Percentiles rank a stretch among this genome's conserved stretches.
Conservation (phyloP, 371 early-diverging fungal species). For the Rhizopus stolonifer region DNA sequence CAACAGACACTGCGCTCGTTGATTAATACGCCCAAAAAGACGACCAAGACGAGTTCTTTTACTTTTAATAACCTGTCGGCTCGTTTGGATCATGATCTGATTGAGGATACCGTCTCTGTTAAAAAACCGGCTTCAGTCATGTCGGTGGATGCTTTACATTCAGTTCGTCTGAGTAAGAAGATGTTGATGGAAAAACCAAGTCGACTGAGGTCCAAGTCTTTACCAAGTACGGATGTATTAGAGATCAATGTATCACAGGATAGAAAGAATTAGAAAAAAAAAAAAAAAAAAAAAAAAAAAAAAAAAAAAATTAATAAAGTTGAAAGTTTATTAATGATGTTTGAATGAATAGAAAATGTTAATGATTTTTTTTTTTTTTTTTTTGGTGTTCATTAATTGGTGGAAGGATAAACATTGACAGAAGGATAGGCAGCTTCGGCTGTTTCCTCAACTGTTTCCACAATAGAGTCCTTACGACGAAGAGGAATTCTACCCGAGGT, state of each 20-base stretch:
- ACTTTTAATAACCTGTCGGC: not conserved
- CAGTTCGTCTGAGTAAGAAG: constrained; percentile 17
- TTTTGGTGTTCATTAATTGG: too few species aligned
- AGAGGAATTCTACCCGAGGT: constrained; percentile 22
- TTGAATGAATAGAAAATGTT: too few species aligned
- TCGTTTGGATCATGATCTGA: not conserved
- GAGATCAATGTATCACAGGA: constrained; percentile 12
- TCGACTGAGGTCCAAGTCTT: constrained; percentile 20
- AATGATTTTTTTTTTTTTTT: too few species aligned
- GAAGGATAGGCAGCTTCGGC: constrained; percentile 22
- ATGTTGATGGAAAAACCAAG: constrained; percentile 15
- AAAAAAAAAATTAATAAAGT: not conserved
- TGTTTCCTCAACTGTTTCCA: constrained; percentile 17
- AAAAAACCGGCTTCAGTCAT: not conserved
- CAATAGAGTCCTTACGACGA: not conserved
- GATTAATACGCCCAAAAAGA: constrained; percentile 7
- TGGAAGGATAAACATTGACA: constrained; percentile 7
- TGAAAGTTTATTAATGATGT: too few species aligned
- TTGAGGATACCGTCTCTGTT: not conserved
- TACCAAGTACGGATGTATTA: constrained; percentile 20
- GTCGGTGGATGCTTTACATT: constrained; percentile 9
- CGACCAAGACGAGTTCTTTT: not conserved
- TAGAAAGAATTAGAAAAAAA: not conserved
- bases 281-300: not conserved
- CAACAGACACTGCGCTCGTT: constrained; percentile 20